Percentiles rank a stretch among this genome's conserved stretches.
Conservation (phyloP, 2,329 filamentous ascomycete species). For the Emydomyces testavorans region DNA sequence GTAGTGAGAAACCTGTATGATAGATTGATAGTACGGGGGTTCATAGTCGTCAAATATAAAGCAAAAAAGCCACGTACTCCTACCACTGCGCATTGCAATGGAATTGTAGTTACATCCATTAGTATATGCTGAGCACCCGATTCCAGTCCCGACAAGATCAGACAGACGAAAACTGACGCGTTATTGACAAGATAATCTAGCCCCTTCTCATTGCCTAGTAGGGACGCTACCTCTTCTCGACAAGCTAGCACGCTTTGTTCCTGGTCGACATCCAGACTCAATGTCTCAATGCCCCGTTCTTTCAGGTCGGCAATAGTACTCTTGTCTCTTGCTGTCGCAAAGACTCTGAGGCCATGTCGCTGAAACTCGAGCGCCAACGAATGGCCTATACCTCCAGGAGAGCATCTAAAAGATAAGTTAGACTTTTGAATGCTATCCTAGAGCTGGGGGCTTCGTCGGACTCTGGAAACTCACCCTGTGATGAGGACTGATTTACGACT, state of each 20-base stretch:
- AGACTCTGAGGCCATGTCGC: conserved; percentile 42
- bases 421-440: neutral
- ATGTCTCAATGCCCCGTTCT: conserved; percentile 42
- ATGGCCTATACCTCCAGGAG: conserved; percentile 48
- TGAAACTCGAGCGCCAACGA: conserved; percentile 48
- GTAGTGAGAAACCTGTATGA: neutral
- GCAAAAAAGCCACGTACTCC: conserved; percentile 5
- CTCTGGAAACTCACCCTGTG: conserved; percentile 27
- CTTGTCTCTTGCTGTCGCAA: conserved; percentile 46
- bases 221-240: conserved; percentile 36
- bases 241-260: conserved; percentile 40
- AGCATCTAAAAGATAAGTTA: conserved; percentile 29
- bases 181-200: conserved; percentile 51
- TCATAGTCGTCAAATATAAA: neutral
- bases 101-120: neutral
- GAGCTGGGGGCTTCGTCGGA: too few relatives aligned
- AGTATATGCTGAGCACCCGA: neutral
- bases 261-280: conserved; percentile 44
- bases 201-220: conserved; percentile 35
- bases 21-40: too few relatives aligned
- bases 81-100: conserved; percentile 7
- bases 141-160: neutral
- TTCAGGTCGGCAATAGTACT: conserved; percentile 40
- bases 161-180: conserved; percentile 29
- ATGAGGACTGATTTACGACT: conserved; percentile 33